These are phyloP conservation scores for Austropuccinia psidii DNA, from an alignment of 1,284 basidiomycete species.

Conservation along the genomic window DNA sequence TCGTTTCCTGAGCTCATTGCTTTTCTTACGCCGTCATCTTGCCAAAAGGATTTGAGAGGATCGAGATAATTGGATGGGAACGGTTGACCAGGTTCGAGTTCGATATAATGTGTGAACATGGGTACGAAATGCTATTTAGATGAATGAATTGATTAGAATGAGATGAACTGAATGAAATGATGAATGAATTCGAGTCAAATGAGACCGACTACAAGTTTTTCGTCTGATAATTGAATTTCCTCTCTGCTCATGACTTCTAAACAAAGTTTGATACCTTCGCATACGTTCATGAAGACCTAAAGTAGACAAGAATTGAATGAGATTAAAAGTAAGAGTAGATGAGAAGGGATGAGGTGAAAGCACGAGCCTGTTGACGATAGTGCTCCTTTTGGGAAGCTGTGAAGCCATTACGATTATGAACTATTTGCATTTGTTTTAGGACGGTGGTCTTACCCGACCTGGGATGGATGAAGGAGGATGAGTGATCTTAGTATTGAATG, in stretches of 20 bases:
- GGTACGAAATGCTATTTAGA: slow-evolving; percentile 18
- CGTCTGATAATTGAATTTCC: slow-evolving; percentile 30
- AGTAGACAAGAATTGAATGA: neutral
- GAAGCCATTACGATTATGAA: slow-evolving; percentile 31
- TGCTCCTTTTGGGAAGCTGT: slow-evolving; percentile 26
- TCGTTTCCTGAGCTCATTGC: slow-evolving; percentile 71
- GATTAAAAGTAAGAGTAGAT: neutral
- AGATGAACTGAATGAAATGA: neutral
- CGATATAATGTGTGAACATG: slow-evolving; percentile 17
- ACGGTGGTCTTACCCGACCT: slow-evolving; percentile 36
- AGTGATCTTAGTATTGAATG: neutral
- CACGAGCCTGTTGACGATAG: slow-evolving; percentile 31
- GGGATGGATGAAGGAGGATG: neutral
- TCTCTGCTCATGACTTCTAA: slow-evolving; percentile 33
- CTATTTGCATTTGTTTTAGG: slow-evolving; percentile 36
- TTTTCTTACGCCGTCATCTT: slow-evolving; percentile 64
- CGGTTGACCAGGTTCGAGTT: slow-evolving; percentile 65
- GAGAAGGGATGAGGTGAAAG: neutral
- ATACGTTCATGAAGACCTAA: slow-evolving; percentile 35
- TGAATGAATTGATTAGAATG: neutral
- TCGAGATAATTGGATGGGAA: slow-evolving; percentile 62
- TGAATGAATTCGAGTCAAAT: neutral
- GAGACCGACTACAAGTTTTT: slow-evolving; percentile 18
- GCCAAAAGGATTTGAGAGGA: slow-evolving; percentile 67
- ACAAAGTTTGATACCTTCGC: slow-evolving; percentile 30